These are phyloP conservation scores for Terfezia boudieri DNA, from an alignment of 495 filamentous ascomycete genomes.

Conservation along the genomic window DNA sequence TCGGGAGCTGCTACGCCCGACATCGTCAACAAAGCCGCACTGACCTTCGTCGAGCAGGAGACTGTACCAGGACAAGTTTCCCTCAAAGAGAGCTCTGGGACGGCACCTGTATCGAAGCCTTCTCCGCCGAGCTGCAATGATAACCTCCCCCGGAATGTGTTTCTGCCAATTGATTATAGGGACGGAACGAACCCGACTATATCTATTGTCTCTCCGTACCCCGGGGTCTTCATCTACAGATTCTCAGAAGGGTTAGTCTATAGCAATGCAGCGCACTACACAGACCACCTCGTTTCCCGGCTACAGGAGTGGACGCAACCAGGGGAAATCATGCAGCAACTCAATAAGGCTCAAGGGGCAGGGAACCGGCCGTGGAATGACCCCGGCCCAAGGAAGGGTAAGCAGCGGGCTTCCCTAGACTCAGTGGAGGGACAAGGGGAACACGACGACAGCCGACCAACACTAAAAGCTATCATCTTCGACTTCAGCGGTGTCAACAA, in stretches of 20 bases:
- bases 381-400: conserved; percentile 42
- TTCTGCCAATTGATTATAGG: conserved; percentile 67
- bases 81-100: conserved; percentile 8
- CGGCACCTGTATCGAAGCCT: conserved; percentile 6
- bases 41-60: conserved; percentile 4
- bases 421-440: not conserved
- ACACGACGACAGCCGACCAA: conserved; percentile 31
- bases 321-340: not conserved
- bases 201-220: conserved; percentile 56
- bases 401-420: conserved; percentile 23
- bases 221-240: conserved; percentile 92
- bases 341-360: conserved; percentile 28
- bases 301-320: conserved; percentile 60
- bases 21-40: not conserved
- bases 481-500: conserved; percentile 95
- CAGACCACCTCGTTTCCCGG: conserved; percentile 50
- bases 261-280: conserved; percentile 78
- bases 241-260: conserved; percentile 97
- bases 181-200: conserved; percentile 85
- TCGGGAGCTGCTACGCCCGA: not conserved
- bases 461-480: conserved; percentile 76
- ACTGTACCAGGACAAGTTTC: conserved; percentile 17
- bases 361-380: conserved; percentile 97
- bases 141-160: conserved; percentile 39
- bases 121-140: conserved; percentile 15